These are phyloP conservation scores for Chiua sp. DNA, from an alignment of 1,284 basidiomycete genomes.

Conservation along the genomic window DNA sequence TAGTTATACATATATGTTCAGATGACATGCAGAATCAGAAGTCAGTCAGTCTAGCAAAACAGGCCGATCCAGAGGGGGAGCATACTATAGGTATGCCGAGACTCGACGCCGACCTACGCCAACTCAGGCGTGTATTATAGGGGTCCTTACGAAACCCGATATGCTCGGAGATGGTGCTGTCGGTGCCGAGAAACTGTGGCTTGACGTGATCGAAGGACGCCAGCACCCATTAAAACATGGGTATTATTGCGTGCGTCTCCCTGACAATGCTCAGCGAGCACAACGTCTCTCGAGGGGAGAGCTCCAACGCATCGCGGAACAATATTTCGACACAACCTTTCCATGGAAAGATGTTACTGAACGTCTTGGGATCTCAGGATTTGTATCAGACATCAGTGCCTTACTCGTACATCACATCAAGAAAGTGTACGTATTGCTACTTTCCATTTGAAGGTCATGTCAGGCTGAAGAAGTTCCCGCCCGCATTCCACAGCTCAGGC, in stretches of 20 bases:
- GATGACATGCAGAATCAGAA: constrained; percentile 72
- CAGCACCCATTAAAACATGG: constrained; percentile 54
- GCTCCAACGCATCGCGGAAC: constrained; percentile 45
- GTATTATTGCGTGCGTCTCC: constrained; percentile 72
- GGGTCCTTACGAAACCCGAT: constrained; percentile 73
- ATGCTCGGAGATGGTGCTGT: constrained; percentile 51
- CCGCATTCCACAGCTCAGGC: constrained; percentile 50
- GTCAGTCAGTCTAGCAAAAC: constrained; percentile 56
- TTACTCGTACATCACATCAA: constrained; percentile 58
- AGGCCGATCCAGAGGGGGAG: constrained; percentile 54
- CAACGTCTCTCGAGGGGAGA: constrained; percentile 41
- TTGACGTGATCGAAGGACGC: constrained; percentile 57
- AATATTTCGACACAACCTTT: constrained; percentile 52
- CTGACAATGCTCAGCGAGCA: constrained; percentile 59
- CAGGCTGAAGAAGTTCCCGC: constrained; percentile 9
- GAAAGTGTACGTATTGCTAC: constrained; percentile 46
- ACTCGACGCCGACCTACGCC: no score
- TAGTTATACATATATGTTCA: constrained; percentile 26
- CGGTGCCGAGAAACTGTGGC: constrained; percentile 50
- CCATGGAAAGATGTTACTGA: constrained; percentile 58
- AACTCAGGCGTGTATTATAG: constrained; percentile 34
- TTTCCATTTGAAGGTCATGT: background rate
- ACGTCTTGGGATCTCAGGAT: constrained; percentile 59
- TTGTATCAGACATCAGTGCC: constrained; percentile 57
- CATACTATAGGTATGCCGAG: constrained; percentile 60